Evolutionary conservation across 495 filamentous ascomycete species (phyloP).

Genomic region (Penicillium daleae): DNA sequence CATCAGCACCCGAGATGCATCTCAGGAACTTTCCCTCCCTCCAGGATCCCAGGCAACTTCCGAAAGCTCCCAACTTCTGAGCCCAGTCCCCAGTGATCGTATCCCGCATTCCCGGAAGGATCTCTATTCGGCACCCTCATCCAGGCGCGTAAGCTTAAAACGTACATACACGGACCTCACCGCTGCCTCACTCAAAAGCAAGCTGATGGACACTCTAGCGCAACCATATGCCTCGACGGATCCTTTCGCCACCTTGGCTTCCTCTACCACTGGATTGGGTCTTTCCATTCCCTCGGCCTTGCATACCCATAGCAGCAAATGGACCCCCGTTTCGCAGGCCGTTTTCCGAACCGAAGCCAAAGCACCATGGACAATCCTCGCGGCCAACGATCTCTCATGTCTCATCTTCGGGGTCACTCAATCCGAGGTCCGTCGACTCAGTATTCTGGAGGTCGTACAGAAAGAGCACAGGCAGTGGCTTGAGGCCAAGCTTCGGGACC

Average conservation of each 20-base stretch:
- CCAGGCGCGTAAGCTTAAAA: conserved; percentile 75
- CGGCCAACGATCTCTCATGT: conserved; percentile 97
- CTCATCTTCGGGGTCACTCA: conserved; percentile 94
- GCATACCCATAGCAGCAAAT: conserved; percentile 86
- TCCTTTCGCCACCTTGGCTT: conserved; percentile 47
- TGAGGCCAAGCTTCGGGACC: conserved; percentile 76
- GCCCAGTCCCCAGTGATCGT: conserved; percentile 39
- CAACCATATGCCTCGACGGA: conserved; percentile 71
- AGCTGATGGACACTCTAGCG: conserved; percentile 85
- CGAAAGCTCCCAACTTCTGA: conserved; percentile 34
- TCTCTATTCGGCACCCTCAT: conserved; percentile 43
- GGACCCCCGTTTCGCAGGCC: conserved; percentile 88
- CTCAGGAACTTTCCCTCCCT: conserved; percentile 17
- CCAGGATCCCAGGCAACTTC: conserved; percentile 25
- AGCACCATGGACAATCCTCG: conserved; percentile 91
- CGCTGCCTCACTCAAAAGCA: conserved; percentile 71
- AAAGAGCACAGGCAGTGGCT: conserved; percentile 88
- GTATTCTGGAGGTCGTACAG: conserved; percentile 92
- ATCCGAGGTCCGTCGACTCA: conserved; percentile 89
- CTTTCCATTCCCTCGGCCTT: conserved; percentile 55
- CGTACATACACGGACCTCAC: conserved; percentile 85
- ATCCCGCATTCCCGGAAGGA: conserved; percentile 38
- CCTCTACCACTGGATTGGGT: conserved; percentile 40
- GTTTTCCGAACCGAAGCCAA: conserved; percentile 92
- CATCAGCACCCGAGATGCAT: conserved; percentile 24